Percentiles rank a stretch among this genome's conserved stretches.
These are phyloP conservation scores for Paramecium biaurelia DNA, from an alignment of 73 alveolate genomes.

Conservation along the genomic window DNA sequence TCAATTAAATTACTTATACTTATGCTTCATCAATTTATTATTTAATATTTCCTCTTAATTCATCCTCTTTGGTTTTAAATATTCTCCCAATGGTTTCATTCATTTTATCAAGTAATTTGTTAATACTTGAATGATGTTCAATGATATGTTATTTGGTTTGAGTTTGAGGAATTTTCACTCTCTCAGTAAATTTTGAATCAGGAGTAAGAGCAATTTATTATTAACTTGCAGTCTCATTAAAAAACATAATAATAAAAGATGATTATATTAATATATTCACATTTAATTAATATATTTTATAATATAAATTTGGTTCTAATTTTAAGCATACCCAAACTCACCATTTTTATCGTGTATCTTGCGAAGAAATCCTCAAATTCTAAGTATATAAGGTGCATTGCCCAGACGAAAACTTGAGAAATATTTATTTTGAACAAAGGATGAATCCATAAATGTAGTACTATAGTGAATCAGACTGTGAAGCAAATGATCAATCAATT, in stretches of 20 bases:
- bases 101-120: conserved; percentile 30
- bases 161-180: background rate
- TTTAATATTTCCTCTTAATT: background rate
- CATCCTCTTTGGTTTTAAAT: background rate
- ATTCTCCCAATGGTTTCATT: conserved; percentile 36
- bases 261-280: background rate
- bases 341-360: background rate
- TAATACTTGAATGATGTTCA: background rate
- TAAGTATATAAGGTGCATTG: background rate
- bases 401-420: background rate
- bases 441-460: background rate
- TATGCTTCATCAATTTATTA: conserved; percentile 41
- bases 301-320: background rate
- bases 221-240: background rate
- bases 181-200: background rate
- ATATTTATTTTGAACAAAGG: background rate
- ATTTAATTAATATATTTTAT: background rate
- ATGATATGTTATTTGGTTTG: background rate
- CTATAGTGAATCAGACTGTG: conserved; percentile 5
- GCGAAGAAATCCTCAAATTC: background rate
- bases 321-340: background rate
- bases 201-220: background rate
- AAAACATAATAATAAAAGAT: background rate
- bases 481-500: background rate
- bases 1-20: background rate